Percentiles rank a stretch among this genome's conserved stretches.
These are phyloP conservation scores for Fusarium anthophilum DNA, from an alignment of 2,329 filamentous ascomycete genomes.

Conservation along the genomic window DNA sequence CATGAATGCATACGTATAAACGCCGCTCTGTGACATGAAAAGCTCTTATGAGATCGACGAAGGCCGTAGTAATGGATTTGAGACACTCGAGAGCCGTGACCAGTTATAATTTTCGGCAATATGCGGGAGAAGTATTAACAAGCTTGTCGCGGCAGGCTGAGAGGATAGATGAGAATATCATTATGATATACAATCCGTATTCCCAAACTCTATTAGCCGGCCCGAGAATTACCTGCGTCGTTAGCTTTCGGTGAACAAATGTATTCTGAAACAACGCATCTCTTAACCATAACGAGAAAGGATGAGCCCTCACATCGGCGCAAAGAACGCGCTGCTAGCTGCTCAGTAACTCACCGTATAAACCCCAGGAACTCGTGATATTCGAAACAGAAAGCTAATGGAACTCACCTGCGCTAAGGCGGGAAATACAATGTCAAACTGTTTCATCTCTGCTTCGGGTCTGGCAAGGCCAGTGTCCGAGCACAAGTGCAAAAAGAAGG, in stretches of 20 bases:
- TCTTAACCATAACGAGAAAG: neutral
- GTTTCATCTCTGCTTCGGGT: slow-evolving; percentile 40
- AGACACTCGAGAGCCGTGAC: slow-evolving; percentile 37
- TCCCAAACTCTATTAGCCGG: neutral
- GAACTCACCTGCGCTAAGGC: slow-evolving; percentile 20
- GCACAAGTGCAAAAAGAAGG: slow-evolving; percentile 30
- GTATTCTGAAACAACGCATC: neutral
- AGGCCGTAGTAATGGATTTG: slow-evolving; percentile 15
- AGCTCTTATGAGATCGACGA: slow-evolving; percentile 41
- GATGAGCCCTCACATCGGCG: slow-evolving; percentile 4
- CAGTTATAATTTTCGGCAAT: slow-evolving; percentile 23
- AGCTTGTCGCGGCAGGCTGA: neutral
- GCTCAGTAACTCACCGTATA: neutral
- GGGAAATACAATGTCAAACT: slow-evolving; percentile 32
- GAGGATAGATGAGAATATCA: neutral
- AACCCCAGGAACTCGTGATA: neutral
- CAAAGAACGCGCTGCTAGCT: slow-evolving; percentile 21
- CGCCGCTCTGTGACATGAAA: slow-evolving; percentile 13
- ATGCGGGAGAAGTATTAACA: neutral
- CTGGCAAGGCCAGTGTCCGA: slow-evolving; percentile 23
- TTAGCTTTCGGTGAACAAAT: neutral
- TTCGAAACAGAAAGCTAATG: neutral
- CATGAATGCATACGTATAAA: slow-evolving; percentile 4
- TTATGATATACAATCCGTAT: neutral
- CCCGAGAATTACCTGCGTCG: neutral